Evolutionary conservation across 768 basidiomycete species (phyloP), one percentile per base, ranked within the genome.

Genomic region (Boletus rex-veris): DNA sequence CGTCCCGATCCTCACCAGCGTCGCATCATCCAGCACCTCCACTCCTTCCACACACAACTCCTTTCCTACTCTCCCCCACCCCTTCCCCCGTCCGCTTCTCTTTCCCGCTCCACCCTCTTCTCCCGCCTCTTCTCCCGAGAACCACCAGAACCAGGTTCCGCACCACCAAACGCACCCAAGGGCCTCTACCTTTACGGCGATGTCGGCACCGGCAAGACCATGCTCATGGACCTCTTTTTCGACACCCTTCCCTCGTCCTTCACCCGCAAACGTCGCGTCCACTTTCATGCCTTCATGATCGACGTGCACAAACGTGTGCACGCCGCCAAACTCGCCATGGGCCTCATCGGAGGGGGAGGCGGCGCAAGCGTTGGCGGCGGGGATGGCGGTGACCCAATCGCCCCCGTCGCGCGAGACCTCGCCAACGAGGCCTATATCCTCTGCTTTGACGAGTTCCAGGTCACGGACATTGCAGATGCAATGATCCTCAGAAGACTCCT

Each of bases 221-320:
- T 98, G 95, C 85, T 99, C 58, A 99, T 99, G 97, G 97, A 99
- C 71, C 78, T 99, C 21, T 97, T 97, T 72, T 94, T 89, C 75
- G 81, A 85, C 58, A 84, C 93, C 2, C 83, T 97, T 2, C 88
- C 90, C 1, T 63, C 78, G 0, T 74, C 78, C 41, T 74, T 90
- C 50, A 81, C 72, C 42, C 80, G 82, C 54, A 92, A 91, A 72
- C 86, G 90, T 50, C 81, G 97, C 30, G 92, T 98, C 15, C 97
- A 99, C 71, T 99, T 99, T 69, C 95, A 98, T 66, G 92, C 93
- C 2, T 98, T 99, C 77, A 98, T 99, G 97, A 85, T 98, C 57
- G 97, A 99, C 66, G 94, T 98, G 19, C 92, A 98, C 69, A 97
- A 96, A 66, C 86, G 93, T 16, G 69, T 95, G 4, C 94, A 98